A percentile compares a stretch with the other conserved stretches of the same genome.
phyloP scores from a whole-genome alignment of 2,329 filamentous ascomycete species.

The Ophiognomonia clavigignenti-juglandacearum region DNA sequence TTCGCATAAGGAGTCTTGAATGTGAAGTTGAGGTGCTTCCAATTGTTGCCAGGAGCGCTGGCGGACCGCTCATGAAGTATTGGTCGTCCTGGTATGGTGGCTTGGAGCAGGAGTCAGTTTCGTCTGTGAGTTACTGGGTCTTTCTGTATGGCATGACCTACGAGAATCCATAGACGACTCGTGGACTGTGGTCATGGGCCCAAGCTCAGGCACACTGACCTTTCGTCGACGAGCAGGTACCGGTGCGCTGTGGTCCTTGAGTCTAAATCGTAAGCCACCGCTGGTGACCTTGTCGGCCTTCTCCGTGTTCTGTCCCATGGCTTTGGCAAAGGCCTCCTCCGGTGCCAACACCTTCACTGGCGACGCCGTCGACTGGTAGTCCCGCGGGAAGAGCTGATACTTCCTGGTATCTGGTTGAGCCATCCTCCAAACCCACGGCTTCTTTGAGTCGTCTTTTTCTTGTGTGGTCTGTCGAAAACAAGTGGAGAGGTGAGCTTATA shows the following conservation, averaged over 20 bases:
- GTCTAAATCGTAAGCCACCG: conserved; percentile 42
- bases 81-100: conserved; percentile 63
- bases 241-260: conserved; percentile 52
- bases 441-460: conserved; percentile 30
- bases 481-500: conserved; percentile 6
- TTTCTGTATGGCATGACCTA: conserved; percentile 36
- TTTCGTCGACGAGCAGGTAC: conserved; percentile 53
- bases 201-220: conserved; percentile 59
- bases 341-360: conserved; percentile 42
- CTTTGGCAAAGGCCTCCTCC: conserved; percentile 42
- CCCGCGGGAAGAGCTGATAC: conserved; percentile 57
- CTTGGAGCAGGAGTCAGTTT: conserved; percentile 33
- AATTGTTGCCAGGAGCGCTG: conserved; percentile 52
- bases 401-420: conserved; percentile 50
- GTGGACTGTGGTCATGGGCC: conserved; percentile 65
- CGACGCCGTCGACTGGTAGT: conserved; percentile 39
- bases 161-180: conserved; percentile 66
- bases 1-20: conserved; percentile 1
- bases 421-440: conserved; percentile 55
- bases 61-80: conserved; percentile 60
- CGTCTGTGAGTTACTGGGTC: conserved; percentile 4
- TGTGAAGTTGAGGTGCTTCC: conserved; percentile 39
- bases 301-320: conserved; percentile 35
- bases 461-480: conserved; percentile 10
- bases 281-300: conserved; percentile 35